A percentile compares a stretch with the other conserved stretches of the same genome.
These are phyloP conservation scores for Dendrobium catenatum DNA, from an alignment of 106 monocot species.

Conservation along the genomic window DNA sequence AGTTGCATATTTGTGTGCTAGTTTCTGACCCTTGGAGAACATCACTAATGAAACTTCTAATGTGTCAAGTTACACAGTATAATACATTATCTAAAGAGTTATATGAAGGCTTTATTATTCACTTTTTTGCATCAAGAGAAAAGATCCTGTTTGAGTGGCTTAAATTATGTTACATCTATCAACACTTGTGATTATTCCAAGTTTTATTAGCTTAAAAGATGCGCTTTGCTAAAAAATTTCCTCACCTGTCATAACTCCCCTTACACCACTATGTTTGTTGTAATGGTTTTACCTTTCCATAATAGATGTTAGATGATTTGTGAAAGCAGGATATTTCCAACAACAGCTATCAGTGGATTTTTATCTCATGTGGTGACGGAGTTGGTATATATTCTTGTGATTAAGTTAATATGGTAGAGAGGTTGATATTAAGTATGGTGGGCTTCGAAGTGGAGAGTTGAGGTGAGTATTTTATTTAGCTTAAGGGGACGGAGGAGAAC, in stretches of 20 bases:
- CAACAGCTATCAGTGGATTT: neutral
- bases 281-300: neutral
- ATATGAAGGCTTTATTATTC: neutral
- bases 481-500: too few relatives aligned
- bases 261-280: neutral
- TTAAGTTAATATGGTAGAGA: too few relatives aligned
- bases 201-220: neutral
- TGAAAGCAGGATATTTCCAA: neutral
- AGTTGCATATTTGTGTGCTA: neutral
- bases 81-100: neutral
- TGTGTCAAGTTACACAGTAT: neutral
- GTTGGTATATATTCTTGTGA: too few relatives aligned
- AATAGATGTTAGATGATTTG: neutral
- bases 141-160: neutral
- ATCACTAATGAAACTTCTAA: neutral
- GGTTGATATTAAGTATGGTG: too few relatives aligned
- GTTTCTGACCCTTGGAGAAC: neutral
- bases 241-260: neutral
- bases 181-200: neutral
- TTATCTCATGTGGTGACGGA: too few relatives aligned
- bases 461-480: too few relatives aligned
- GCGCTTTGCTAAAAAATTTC: neutral
- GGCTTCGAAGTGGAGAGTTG: too few relatives aligned
- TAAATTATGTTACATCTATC: neutral
- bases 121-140: neutral